phyloP scores from a whole-genome alignment of 257 asterid species.

The Paraleonurus japonicus region DNA sequence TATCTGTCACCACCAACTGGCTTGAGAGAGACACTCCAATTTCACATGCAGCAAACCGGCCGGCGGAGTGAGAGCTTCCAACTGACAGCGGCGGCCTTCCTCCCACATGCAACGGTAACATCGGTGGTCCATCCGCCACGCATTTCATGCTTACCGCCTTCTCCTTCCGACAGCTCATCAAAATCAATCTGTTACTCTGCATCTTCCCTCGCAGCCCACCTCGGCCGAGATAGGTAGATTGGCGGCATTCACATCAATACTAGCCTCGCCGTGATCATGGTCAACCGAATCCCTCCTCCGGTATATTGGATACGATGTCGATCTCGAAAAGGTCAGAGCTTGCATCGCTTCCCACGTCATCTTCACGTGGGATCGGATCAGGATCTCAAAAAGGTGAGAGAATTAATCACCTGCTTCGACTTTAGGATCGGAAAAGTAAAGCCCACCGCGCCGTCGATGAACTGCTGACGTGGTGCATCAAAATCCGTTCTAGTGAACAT shows the following conservation, averaged over 20 bases:
- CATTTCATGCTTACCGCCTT: too few relatives aligned
- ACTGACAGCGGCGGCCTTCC: background rate
- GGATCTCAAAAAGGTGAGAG: too few relatives aligned
- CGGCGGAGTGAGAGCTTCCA: background rate
- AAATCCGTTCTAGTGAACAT: too few relatives aligned
- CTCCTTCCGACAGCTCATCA: too few relatives aligned
- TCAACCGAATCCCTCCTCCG: background rate
- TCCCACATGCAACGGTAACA: background rate
- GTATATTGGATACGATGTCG: background rate
- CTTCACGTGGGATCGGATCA: constrained; percentile 38
- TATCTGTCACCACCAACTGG: background rate
- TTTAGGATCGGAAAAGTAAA: constrained; percentile 60
- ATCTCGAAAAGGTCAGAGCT: constrained; percentile 77
- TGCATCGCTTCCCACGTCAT: constrained; percentile 58
- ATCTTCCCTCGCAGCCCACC: too few relatives aligned
- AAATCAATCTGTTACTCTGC: too few relatives aligned
- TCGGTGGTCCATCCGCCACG: background rate
- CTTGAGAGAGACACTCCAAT: background rate
- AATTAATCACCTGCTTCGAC: background rate
- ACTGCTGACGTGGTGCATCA: constrained; percentile 30
- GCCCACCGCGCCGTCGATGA: constrained; percentile 26
- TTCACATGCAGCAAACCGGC: background rate
- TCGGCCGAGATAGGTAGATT: too few relatives aligned
- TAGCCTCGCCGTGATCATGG: background rate
- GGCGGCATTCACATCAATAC: too few relatives aligned